Evolutionary conservation across 1,139 yeast genomes (phyloP), one percentile per base, ranked within the genome.

Genomic region (Eremothecium sinecaudum): DNA sequence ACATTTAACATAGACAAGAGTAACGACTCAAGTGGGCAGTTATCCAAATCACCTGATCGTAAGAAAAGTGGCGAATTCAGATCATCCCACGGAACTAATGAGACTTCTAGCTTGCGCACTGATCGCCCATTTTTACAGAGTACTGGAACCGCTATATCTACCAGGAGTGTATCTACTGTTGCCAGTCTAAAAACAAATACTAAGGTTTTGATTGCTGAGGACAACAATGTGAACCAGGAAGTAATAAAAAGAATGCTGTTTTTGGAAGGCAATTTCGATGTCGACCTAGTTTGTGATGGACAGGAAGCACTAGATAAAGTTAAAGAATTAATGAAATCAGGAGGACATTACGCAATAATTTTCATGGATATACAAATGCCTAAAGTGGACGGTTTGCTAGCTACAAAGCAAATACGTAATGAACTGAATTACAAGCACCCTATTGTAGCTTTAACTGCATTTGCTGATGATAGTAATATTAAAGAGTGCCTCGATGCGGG

Each of bases 321-420:
- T 2, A 68, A 71, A 43, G 68, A 67, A 24, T 65, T 77, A 4
- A 62, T 66, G 36, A 40, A 43, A 11, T 36, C 40, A 4, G 53
- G 52, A 6, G 57, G 54, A n/a, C 47, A 56, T 16, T 84, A 68
- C 55, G 90, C 82, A 49, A 61, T 90, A 35, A 73, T 90, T 5
- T 81, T 90, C 51, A 87, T 90, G 97, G 98, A 90, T 60, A 84
- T 90, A 34, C 95, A 86, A 58, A 90, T 90, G 98, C 98, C 97
- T 2, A 76, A 73, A 46, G 69, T 83, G 45, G 94, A 86, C 56
- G 98, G 98, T 2, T 61, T 87, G 28, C 66, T 75, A 20, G 94
- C 97, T 1, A 83, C 96, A 0, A 71, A 66, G 46, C 65, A 71
- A 54, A 81, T 90, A 28, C 67, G 95, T 33, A 62, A 69, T 19